These are phyloP conservation scores for Ustilago crameri DNA, from an alignment of 1,284 basidiomycete species.

Conservation along the genomic window DNA sequence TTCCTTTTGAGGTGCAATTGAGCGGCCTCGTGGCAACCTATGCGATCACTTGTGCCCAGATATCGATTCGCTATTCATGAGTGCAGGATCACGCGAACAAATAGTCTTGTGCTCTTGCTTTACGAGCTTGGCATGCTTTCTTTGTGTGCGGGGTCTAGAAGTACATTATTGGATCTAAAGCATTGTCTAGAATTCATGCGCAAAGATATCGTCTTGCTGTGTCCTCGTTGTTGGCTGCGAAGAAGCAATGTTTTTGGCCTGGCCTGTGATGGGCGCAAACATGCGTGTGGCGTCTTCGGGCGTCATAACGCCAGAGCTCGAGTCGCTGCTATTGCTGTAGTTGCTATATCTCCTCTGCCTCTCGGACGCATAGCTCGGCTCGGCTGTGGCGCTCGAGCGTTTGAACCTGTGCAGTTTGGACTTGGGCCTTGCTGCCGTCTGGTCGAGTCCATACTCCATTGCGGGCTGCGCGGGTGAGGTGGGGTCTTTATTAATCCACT, in stretches of 20 bases:
- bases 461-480: not conserved
- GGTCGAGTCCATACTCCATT: too few species aligned
- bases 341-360: not conserved
- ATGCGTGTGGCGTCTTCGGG: not conserved
- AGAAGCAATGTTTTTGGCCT: not conserved
- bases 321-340: not conserved
- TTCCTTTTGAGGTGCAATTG: too few species aligned
- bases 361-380: not conserved
- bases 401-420: slow-evolving; percentile 18
- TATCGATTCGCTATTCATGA: not conserved
- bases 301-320: not conserved
- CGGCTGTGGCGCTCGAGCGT: not conserved
- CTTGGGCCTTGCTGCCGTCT: not conserved
- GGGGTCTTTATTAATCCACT: slow-evolving; percentile 33
- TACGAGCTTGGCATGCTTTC: too few species aligned
- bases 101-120: too few species aligned
- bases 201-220: slow-evolving; percentile 25
- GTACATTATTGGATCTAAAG: not conserved
- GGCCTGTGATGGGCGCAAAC: not conserved
- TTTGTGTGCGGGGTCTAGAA: not conserved
- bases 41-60: not conserved
- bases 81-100: too few species aligned
- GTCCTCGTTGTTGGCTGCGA: not conserved
- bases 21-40: too few species aligned
- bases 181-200: slow-evolving; percentile 23